These are phyloP conservation scores for Aotearoamyces nothofagi DNA, from an alignment of 2,329 filamentous ascomycete species.

Conservation along the genomic window DNA sequence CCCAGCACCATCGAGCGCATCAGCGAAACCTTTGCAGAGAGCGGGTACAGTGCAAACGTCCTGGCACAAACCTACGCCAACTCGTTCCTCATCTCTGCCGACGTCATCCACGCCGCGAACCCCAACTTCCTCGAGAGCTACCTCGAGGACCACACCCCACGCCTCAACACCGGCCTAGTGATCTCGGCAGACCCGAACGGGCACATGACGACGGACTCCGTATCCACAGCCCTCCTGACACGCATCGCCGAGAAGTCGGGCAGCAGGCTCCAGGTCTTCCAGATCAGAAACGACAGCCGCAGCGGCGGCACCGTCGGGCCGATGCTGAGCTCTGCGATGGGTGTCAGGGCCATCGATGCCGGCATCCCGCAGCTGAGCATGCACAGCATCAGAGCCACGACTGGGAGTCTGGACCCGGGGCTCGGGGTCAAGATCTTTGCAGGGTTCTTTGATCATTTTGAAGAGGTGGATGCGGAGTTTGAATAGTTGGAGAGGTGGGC, in stretches of 20 bases:
- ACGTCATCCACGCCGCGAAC: conserved; percentile 88
- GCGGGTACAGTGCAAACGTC: conserved; percentile 36
- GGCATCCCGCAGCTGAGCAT: conserved; percentile 87
- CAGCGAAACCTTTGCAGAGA: conserved; percentile 47
- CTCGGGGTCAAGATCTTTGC: conserved; percentile 79
- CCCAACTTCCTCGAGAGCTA: conserved; percentile 83
- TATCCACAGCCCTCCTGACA: conserved; percentile 68
- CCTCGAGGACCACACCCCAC: conserved; percentile 70
- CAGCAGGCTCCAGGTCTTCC: conserved; percentile 65
- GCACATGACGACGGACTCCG: conserved; percentile 88
- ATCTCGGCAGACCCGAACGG: conserved; percentile 76
- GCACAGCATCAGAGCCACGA: conserved; percentile 85
- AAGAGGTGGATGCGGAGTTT: conserved; percentile 75
- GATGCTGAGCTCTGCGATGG: conserved; percentile 67
- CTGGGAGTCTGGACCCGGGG: conserved; percentile 72
- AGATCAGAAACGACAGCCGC: conserved; percentile 84
- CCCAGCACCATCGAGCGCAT: conserved; percentile 68
- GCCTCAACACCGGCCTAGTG: conserved; percentile 75
- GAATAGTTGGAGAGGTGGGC: conserved; percentile 17
- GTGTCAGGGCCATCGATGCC: conserved; percentile 71
- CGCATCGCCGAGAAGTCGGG: conserved; percentile 62
- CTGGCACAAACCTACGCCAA: conserved; percentile 76
- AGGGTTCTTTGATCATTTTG: conserved; percentile 77
- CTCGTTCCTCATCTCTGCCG: conserved; percentile 82
- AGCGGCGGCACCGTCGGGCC: conserved; percentile 93